Evolutionary conservation across 2,329 filamentous ascomycete genomes (phyloP).

Genomic region (Microdochium trichocladiopsis): DNA sequence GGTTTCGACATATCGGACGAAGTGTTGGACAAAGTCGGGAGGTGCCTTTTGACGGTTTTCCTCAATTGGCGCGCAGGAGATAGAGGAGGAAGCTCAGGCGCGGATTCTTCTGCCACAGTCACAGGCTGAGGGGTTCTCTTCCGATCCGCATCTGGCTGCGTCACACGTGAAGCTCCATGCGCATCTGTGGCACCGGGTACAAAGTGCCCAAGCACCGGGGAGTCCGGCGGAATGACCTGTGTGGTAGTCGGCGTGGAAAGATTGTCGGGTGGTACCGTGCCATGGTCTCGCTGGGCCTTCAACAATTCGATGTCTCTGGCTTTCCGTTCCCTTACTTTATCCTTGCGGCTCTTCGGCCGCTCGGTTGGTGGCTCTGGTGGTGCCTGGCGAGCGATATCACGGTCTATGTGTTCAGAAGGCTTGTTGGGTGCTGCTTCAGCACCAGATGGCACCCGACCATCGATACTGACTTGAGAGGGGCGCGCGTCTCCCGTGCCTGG

Average conservation of each 20-base stretch:
- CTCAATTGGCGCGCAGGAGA: background rate
- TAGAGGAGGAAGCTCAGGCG: background rate
- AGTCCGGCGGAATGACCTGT: background rate
- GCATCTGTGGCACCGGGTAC: background rate
- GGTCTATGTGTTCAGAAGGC: too few species aligned
- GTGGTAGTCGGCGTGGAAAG: too few species aligned
- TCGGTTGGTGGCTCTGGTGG: constrained; percentile 3
- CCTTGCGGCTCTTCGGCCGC: constrained; percentile 7
- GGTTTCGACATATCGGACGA: background rate
- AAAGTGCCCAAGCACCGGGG: too few species aligned
- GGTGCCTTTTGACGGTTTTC: background rate
- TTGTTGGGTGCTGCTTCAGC: too few species aligned
- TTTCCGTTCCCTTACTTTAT: constrained; percentile 14
- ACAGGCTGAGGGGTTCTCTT: background rate
- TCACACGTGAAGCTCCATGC: background rate
- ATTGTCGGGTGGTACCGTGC: background rate
- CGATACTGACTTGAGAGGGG: background rate
- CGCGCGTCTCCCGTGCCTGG: background rate
- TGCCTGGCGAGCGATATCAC: too few species aligned
- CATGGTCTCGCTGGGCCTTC: constrained; percentile 3
- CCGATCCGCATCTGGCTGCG: background rate
- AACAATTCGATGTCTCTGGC: constrained; percentile 12
- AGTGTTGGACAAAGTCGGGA: background rate
- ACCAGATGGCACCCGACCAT: too few species aligned
- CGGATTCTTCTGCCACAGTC: background rate